Evolutionary conservation across 2,329 filamentous ascomycete species (phyloP), one percentile per base, ranked within the genome.

Genomic region (Exophiala bonariae): DNA sequence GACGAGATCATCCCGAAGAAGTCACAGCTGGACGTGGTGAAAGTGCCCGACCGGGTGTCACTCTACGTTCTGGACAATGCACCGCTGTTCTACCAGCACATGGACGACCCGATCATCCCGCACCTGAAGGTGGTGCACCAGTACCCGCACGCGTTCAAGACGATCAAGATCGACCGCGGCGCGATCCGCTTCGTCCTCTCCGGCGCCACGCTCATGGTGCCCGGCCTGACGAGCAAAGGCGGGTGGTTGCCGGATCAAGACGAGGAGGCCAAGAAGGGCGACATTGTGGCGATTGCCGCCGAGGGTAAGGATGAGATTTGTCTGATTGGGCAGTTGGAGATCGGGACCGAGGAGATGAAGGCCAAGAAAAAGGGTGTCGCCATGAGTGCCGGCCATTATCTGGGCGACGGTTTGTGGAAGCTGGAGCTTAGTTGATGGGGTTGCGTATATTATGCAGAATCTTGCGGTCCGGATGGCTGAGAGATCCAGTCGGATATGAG

Each of bases 1-100:
- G 93, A 99, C 69, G 89, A 95, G 67, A 83, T 97, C 61, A 78
- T 99, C 58, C 93, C 93, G 41, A 97, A 97, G 73, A 99, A 97
- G 70, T 83, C 87, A 49, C 89, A 93, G 54, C 77, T 97, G 44
- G 87, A 92, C 70, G 82, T 89, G 58, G 83, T 97, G 71, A 97
- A 97, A 75, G 82, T 96, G 75, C 91, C 92, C 55, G 92, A 97
- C 70, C 86, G 89, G 63, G 85, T 88, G 59, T 87, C 87, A 16
- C 86, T 97, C 59, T 99, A 96, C 78, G 83, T 89, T 44, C 81
- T 95, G 61, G 84, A 87, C 57, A 47, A 54, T 43, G 31, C 18
- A n/a, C 89, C 92, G 2, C 79, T 99, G 56, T 97, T 97, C 82
- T 97, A 85, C 80, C 89, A 97, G 76, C 83, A 90, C 64, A 80